phyloP scores from a whole-genome alignment of 805 yeast genomes.

The Zygoascus biomembranicola region DNA sequence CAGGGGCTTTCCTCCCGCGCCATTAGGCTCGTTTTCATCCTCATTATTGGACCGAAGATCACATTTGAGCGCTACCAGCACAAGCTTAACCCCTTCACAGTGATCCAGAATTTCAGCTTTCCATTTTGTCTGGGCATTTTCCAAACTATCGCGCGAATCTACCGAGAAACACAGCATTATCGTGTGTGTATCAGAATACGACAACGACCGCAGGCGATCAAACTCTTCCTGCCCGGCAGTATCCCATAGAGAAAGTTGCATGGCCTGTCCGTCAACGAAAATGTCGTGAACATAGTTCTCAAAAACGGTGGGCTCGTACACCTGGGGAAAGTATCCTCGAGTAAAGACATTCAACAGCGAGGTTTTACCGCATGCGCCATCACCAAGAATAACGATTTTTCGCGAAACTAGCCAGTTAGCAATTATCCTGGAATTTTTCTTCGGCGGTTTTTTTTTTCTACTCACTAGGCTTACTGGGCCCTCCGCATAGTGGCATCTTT shows the following conservation, averaged over 20 bases:
- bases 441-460: constrained; percentile 3
- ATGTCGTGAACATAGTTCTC: constrained; percentile 97
- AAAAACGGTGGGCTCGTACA: constrained; percentile 95
- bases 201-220: constrained; percentile 83
- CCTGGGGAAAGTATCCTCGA: constrained; percentile 95
- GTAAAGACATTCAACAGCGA: constrained; percentile 92
- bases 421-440: background rate
- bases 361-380: constrained; percentile 98
- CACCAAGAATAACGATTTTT: constrained; percentile 90
- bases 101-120: constrained; percentile 94
- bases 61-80: constrained; percentile 89
- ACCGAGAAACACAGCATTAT: constrained; percentile 94
- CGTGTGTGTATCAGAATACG: constrained; percentile 93
- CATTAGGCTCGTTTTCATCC: constrained; percentile 23
- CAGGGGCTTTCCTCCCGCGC: constrained; percentile 29
- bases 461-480: constrained; percentile 33
- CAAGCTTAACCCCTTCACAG: constrained; percentile 92
- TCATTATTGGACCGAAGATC: constrained; percentile 73
- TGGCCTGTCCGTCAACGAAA: constrained; percentile 87
- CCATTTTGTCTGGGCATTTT: constrained; percentile 94
- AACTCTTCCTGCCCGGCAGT: constrained; percentile 99
- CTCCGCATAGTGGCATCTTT: constrained; percentile 33
- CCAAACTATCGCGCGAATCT: constrained; percentile 89
- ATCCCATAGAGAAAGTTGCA: constrained; percentile 92
- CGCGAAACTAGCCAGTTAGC: constrained; percentile 50